These are phyloP conservation scores for Candida insectorum DNA, from an alignment of 805 yeast genomes.

Conservation along the genomic window DNA sequence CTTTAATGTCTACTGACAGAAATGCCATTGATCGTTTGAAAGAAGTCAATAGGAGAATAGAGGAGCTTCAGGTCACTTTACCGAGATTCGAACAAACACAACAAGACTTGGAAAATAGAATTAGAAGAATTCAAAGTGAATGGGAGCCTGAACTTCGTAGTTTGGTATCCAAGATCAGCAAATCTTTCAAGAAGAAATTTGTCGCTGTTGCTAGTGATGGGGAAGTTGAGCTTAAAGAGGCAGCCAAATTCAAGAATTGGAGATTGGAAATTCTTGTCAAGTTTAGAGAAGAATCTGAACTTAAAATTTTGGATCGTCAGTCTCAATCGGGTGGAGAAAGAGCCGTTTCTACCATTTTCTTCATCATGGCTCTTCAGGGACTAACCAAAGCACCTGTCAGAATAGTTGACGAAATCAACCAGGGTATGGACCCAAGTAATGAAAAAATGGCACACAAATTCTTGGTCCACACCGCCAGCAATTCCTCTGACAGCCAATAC, in stretches of 20 bases:
- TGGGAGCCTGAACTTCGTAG: conserved; percentile 65
- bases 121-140: conserved; percentile 31
- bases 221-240: conserved; percentile 58
- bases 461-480: conserved; percentile 81
- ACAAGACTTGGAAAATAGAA: conserved; percentile 28
- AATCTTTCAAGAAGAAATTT: conserved; percentile 64
- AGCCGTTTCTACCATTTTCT: conserved; percentile 90
- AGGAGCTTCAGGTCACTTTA: conserved; percentile 30
- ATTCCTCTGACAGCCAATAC: conserved; percentile 63
- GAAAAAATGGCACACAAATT: conserved; percentile 83
- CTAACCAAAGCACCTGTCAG: conserved; percentile 86
- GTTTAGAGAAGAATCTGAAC: conserved; percentile 73
- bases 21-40: conserved; percentile 40
- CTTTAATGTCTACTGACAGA: conserved; percentile 33
- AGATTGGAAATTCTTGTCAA: conserved; percentile 77
- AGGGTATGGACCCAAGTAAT: conserved; percentile 95
- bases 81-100: conserved; percentile 32
- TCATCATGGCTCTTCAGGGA: conserved; percentile 86
- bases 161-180: conserved; percentile 55
- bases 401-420: conserved; percentile 96
- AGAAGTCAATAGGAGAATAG: conserved; percentile 30
- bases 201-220: conserved; percentile 82
- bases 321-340: conserved; percentile 98
- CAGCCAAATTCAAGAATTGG: conserved; percentile 69
- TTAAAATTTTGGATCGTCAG: conserved; percentile 73